Percentiles rank a stretch among this genome's conserved stretches.
phyloP scores from a whole-genome alignment of 768 basidiomycete species.

The Collybia sp. region DNA sequence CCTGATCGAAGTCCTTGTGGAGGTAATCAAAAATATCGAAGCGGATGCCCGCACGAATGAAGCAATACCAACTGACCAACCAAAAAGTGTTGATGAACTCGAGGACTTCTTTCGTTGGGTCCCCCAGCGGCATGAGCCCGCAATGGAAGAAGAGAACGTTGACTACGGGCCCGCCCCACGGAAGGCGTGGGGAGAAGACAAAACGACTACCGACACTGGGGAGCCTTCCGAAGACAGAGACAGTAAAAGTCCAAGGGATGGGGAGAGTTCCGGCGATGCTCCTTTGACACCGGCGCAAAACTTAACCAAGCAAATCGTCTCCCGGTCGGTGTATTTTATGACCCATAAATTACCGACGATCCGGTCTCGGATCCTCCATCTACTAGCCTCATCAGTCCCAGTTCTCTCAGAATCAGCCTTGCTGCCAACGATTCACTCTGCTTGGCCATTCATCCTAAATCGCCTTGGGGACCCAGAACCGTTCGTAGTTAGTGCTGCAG shows the following conservation, averaged over 20 bases:
- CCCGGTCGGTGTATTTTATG: slow-evolving; percentile 84
- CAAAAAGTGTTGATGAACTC: slow-evolving; percentile 18
- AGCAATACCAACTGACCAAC: slow-evolving; percentile 7
- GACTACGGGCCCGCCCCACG: slow-evolving; percentile 60
- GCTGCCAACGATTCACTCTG: slow-evolving; percentile 79
- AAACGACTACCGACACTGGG: slow-evolving; percentile 1
- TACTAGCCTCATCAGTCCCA: slow-evolving; percentile 71
- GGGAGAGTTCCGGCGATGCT: slow-evolving; percentile 25
- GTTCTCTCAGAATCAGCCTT: slow-evolving; percentile 71
- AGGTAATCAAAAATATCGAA: slow-evolving; percentile 80
- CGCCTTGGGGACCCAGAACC: slow-evolving; percentile 69
- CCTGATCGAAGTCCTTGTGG: slow-evolving; percentile 79
- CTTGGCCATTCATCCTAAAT: slow-evolving; percentile 94
- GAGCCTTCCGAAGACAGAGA: slow-evolving; percentile 12
- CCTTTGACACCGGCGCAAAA: slow-evolving; percentile 67
- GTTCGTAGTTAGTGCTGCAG: slow-evolving; percentile 78
- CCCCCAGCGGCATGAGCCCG: slow-evolving; percentile 20
- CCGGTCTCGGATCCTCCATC: slow-evolving; percentile 73
- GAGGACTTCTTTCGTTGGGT: slow-evolving; percentile 66
- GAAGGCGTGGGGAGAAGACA: slow-evolving; percentile 46
- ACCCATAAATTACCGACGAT: slow-evolving; percentile 87
- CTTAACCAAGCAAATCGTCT: slow-evolving; percentile 81
- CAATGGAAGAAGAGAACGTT: slow-evolving; percentile 30
- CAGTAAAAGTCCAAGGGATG: slow-evolving; percentile 21
- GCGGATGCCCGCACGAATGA: slow-evolving; percentile 21